phyloP scores from a whole-genome alignment of 371 early-diverging fungal species.

The Apophysomyces elegans region DNA sequence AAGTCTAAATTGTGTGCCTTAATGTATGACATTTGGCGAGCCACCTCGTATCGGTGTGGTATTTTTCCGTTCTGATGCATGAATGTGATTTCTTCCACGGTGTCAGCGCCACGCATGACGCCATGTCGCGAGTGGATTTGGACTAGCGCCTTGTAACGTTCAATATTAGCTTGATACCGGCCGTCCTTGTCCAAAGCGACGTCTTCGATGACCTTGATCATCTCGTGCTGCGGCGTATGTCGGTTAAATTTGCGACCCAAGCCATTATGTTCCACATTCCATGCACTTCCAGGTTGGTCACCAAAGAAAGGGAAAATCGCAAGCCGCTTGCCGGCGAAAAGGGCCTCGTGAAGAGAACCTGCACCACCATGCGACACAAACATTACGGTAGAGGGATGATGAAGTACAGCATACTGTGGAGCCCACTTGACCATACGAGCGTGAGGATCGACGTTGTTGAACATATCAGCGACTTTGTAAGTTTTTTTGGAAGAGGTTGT shows the following conservation, averaged over 20 bases:
- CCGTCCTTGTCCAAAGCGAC: not conserved
- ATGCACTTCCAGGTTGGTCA: constrained; percentile 39
- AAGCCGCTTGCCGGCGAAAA: constrained; percentile 34
- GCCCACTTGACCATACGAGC: constrained; percentile 35
- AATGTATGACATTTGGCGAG: constrained; percentile 29
- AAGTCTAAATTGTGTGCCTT: constrained; percentile 34
- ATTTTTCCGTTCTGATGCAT: constrained; percentile 13
- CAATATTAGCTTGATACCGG: constrained; percentile 13
- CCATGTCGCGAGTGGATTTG: constrained; percentile 27
- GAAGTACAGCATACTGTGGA: constrained; percentile 45
- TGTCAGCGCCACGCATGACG: constrained; percentile 26
- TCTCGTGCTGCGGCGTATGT: not conserved
- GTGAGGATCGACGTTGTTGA: constrained; percentile 9
- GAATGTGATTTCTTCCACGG: constrained; percentile 32
- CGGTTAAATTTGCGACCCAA: not conserved
- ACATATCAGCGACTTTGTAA: constrained; percentile 15
- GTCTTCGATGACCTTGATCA: not conserved
- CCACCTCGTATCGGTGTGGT: constrained; percentile 19
- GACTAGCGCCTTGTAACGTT: constrained; percentile 18
- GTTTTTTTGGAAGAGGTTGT: constrained; percentile 16
- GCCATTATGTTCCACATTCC: not conserved
- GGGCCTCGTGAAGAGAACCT: constrained; percentile 36
- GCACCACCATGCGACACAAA: constrained; percentile 52
- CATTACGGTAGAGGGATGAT: constrained; percentile 34
- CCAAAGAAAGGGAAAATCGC: constrained; percentile 40